Evolutionary conservation across 2,329 filamentous ascomycete genomes (phyloP), one percentile per base, ranked within the genome.

Genomic region (Sclerotinia trifoliorum): DNA sequence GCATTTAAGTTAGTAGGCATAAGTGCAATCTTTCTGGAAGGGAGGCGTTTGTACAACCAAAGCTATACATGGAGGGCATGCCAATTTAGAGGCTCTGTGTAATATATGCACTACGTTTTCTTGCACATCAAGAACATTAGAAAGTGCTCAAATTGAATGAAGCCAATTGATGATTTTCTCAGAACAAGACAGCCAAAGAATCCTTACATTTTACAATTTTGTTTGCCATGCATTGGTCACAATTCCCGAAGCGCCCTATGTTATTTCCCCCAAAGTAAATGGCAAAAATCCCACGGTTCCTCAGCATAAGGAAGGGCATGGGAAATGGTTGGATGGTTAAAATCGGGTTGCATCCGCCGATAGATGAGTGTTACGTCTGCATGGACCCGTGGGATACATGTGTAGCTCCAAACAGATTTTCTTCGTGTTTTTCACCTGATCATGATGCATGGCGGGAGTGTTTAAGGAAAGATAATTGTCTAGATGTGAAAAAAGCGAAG

Each of bases 11-110:
- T 70, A 69, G 68, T 70, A 71, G 68, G 68, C 66, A 71, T 69
- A 70, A 71, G 66, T 72, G 70, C 70, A 71, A 67, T 68, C 68
- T 70, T 72, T 58, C 56, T 57, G 66, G 61, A 65, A 65, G 70
- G 68, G 69, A 71, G 71, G 71, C 69, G 71, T 72, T 70, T 73
- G 74, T 76, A 75, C 72, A 69, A 75, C 71, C 68, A 74, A 51
- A 68, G 67, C 71, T 68, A 63, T 68, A 73, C 73, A 71, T 72
- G 71, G 72, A 69, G 67, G 60, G 70, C 71, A 74, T 70, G 70
- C 66, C 67, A 69, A 70, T 61, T 70, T 68, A 71, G 68, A 67
- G 71, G 69, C 64, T 72, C 68, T 70, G 72, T 76, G 73, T 75
- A 75, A 66, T 69, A 75, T 74, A 73, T 71, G 70, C 70, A 71